Evolutionary conservation across 768 basidiomycete genomes (phyloP).

Genomic region (Serendipita vermifera): DNA sequence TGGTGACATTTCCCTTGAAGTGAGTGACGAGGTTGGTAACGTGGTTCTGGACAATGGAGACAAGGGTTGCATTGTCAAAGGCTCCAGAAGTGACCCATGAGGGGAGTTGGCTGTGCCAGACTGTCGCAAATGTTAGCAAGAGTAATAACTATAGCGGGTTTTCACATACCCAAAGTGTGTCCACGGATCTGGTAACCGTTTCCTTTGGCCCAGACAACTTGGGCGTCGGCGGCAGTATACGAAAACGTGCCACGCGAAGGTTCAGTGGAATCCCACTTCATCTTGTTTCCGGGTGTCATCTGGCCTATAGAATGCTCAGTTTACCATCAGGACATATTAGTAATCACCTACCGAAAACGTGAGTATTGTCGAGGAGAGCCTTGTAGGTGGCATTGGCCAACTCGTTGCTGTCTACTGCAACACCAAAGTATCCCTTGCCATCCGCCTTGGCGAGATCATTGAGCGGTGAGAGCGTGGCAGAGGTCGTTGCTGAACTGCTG

Average conservation of each 20-base stretch:
- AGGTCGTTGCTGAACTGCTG: not conserved
- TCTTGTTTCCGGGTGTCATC: constrained; percentile 38
- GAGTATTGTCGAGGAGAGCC: constrained; percentile 27
- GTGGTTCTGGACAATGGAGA: constrained; percentile 34
- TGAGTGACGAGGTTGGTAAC: constrained; percentile 38
- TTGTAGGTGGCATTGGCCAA: constrained; percentile 32
- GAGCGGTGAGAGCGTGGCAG: not conserved
- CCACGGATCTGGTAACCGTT: constrained; percentile 39
- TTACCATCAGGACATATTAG: not conserved
- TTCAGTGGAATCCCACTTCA: constrained; percentile 47
- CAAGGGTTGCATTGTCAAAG: constrained; percentile 15
- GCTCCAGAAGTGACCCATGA: constrained; percentile 25
- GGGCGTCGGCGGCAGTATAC: constrained; percentile 32
- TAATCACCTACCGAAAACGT: constrained; percentile 24
- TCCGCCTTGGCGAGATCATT: not conserved
- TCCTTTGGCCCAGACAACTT: constrained; percentile 30
- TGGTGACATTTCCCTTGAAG: constrained; percentile 42
- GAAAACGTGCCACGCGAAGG: constrained; percentile 35
- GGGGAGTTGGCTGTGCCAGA: constrained; percentile 43
- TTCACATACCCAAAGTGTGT: not conserved
- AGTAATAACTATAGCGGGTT: no score
- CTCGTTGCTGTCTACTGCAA: constrained; percentile 38
- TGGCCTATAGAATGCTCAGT: constrained; percentile 17
- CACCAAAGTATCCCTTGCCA: constrained; percentile 30
- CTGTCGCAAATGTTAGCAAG: constrained; percentile 18